These are phyloP conservation scores for Rostrohypoxylon terebratum DNA, from an alignment of 495 filamentous ascomycete species.

Conservation along the genomic window DNA sequence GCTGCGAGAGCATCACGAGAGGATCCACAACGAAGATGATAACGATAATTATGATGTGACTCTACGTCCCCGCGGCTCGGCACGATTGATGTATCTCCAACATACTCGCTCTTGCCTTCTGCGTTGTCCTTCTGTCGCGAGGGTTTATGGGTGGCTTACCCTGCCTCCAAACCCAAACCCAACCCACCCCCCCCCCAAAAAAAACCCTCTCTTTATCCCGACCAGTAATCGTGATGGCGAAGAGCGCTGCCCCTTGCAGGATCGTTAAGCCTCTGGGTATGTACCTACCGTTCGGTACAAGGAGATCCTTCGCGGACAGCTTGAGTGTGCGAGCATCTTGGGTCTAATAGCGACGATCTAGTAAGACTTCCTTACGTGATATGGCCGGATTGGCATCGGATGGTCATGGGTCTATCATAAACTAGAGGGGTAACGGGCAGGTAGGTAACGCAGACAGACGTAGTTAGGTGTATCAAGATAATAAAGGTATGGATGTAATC, in stretches of 20 bases:
- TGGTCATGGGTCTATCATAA: not conserved
- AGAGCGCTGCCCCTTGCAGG: constrained; percentile 42
- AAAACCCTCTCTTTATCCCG: constrained; percentile 13
- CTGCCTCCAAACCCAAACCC: no score
- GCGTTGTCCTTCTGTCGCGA: not conserved
- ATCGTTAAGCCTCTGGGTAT: constrained; percentile 37
- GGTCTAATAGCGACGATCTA: not conserved
- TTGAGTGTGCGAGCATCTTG: not conserved
- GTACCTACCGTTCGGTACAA: constrained; percentile 21
- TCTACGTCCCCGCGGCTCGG: not conserved
- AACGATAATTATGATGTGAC: not conserved
- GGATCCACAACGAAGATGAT: not conserved
- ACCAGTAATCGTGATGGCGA: constrained; percentile 21
- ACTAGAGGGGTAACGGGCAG: constrained; percentile 20
- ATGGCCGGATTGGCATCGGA: not conserved
- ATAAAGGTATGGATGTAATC: constrained; percentile 4
- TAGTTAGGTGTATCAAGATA: not conserved
- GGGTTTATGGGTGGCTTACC: constrained; percentile 17
- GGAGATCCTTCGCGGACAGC: constrained; percentile 7
- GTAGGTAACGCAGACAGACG: not conserved
- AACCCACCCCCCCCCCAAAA: no score
- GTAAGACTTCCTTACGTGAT: constrained; percentile 16
- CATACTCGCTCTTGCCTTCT: not conserved
- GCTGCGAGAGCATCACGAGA: not conserved
- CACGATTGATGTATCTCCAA: constrained; percentile 5